phyloP scores from a whole-genome alignment of 257 asterid genomes.

The Solanum chilense region DNA sequence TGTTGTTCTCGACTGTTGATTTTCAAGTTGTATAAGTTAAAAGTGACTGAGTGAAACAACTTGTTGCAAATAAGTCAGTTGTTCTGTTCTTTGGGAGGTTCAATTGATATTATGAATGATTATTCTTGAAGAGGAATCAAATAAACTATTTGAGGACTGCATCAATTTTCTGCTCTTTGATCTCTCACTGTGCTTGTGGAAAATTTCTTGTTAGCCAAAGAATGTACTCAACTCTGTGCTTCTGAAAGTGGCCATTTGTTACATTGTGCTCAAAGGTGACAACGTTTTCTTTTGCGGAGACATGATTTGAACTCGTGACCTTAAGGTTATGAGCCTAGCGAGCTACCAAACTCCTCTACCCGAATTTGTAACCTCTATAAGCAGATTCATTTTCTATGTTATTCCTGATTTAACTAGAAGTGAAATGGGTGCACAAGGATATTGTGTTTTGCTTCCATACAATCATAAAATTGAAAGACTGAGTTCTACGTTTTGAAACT shows the following conservation, averaged over 20 bases:
- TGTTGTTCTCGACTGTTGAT: background rate
- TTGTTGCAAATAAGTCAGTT: background rate
- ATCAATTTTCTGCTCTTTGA: background rate
- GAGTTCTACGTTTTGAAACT: background rate
- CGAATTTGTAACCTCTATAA: background rate
- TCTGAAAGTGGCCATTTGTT: background rate
- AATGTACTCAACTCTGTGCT: background rate
- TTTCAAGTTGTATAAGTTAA: background rate
- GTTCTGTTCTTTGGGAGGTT: background rate
- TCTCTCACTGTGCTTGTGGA: background rate
- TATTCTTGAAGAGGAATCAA: background rate
- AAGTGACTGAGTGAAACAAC: background rate
- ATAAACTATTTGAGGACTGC: background rate
- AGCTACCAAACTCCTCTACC: background rate
- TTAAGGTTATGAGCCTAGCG: background rate
- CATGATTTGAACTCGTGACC: background rate
- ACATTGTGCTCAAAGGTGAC: background rate
- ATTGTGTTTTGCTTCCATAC: background rate
- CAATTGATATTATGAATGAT: background rate
- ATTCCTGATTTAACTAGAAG: background rate
- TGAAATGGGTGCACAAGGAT: background rate
- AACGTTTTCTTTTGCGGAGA: background rate
- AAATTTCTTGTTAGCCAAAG: background rate
- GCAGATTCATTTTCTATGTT: background rate
- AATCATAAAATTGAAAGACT: fast-evolving